Base-by-base conservation (phyloP, 495 filamentous ascomycete genomes). In the Cairneyella variabilis region DNA sequence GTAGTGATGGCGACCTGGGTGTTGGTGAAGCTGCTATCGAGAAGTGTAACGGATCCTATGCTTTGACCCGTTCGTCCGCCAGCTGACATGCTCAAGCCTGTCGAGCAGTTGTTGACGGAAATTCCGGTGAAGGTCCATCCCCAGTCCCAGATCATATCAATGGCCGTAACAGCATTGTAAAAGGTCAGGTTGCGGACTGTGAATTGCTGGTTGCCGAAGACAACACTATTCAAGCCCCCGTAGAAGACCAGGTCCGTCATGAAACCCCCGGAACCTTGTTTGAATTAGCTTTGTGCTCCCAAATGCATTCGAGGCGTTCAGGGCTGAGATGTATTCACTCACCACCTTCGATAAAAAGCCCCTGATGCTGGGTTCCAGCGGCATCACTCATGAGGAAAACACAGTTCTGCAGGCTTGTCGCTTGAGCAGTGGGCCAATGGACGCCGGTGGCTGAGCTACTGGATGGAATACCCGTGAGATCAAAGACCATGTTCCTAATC, bases 361-460 rank as follows among this genome's bases (percentile, higher is more conserved):
- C 89, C 52, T 86, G 78, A 9, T 64, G 62, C 18, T 61, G 22
- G 7, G 82, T 86, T n/a, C 79, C 82, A 23, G 73, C 73, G 0
- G 71, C 66, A 22, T 74, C 73, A 17, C 71, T 79, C 86, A 92
- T 86, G 52, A 76, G 74, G 68, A 95, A 91, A n/a, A 81, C 70
- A 34, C 91, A 76, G 64, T 92, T 93, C 62, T 91, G 86, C 27
- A 90, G 69, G 59, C 82, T 88, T 3, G 86, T 85, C 8, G 85
- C 86, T 58, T 91, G 83, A 10, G 83, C 80, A n/a, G 83, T 86
- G 0, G 86, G 86, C 89, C 89, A 93, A 63, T 93, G 89, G 49
- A 93, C 83, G 38, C 84, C 66, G 23, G 48, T 53, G 10, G 62
- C 63, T 0, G 40, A 54, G 16, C 18, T 47, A 3, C 17, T 18